Evolutionary conservation across 768 basidiomycete genomes (phyloP).

Genomic region (Clavulina sp.): DNA sequence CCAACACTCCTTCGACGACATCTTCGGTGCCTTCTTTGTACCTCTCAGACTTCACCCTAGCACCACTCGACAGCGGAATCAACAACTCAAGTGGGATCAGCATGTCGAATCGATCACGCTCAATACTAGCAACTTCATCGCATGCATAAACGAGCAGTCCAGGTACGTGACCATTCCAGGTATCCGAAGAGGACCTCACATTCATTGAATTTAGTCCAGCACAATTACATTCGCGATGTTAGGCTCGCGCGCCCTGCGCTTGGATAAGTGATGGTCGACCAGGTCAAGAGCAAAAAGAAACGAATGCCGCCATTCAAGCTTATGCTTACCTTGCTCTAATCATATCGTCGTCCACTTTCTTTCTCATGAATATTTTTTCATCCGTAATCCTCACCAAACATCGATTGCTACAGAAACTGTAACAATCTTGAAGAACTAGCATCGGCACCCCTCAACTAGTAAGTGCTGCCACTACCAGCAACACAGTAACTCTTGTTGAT

Average conservation of each 20-base stretch:
- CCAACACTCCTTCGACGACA: constrained; percentile 57
- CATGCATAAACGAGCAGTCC: constrained; percentile 78
- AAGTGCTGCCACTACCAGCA: no score
- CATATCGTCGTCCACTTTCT: not conserved
- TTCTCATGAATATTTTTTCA: no score
- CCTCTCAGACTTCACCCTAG: constrained; percentile 35
- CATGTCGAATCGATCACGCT: constrained; percentile 68
- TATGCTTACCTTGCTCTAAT: constrained; percentile 21
- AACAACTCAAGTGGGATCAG: constrained; percentile 52
- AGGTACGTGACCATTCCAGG: constrained; percentile 26
- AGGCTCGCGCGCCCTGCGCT: constrained; percentile 74
- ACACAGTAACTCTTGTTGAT: no score
- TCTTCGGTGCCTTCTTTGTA: constrained; percentile 49
- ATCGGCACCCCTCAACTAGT: no score
- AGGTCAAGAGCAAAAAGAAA: constrained; percentile 58
- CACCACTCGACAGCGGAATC: constrained; percentile 10
- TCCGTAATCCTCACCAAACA: not conserved
- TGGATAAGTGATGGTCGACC: constrained; percentile 64
- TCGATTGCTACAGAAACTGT: not conserved
- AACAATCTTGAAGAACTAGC: not conserved
- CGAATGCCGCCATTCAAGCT: constrained; percentile 53
- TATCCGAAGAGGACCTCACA: no score
- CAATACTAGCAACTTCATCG: constrained; percentile 74
- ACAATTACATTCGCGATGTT: not conserved
- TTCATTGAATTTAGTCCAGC: not conserved